Base-by-base conservation (phyloP, 1,284 basidiomycete genomes). In the Moniliella sp. region DNA sequence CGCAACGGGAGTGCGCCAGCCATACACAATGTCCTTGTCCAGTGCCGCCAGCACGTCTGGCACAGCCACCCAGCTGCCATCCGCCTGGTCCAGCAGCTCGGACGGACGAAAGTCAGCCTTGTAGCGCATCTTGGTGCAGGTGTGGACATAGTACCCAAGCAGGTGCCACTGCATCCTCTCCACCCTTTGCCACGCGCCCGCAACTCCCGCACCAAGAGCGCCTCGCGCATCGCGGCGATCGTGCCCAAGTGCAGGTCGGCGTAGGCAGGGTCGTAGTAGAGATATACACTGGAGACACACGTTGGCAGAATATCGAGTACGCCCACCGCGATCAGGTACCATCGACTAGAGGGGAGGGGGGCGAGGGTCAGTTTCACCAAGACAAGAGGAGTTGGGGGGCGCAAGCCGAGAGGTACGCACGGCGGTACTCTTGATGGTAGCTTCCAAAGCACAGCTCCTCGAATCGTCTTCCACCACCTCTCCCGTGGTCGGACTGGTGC, bases 211-310 rank as follows among this genome's bases (percentile, higher is more conserved):
- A 45, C 43, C 5, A 51, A 31, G 2, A 35, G 34, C n/a, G 49
- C 43, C 30, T 57, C 51, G 16, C 50, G 43, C 33, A 51, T 30
- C 11, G 46, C 53, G 16, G 42, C 41, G 5, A 49, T 35, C 27
- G 88, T 93, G 28, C 91, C 88, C 15, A 93, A 57, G 8, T 77
- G 76, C 50, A 72, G 71, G 27, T 67, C 66, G 25, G 78, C 74
- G 68, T 73, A 86, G 19, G 67, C 67, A 5, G 74, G 72, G 49
- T 83, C 73, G 64, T 91, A 94, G 64, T 88, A 76, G 58, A 94
- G 86, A 62, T 97, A 97, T 5, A 97, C 88, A 43, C 78, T 82
- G 10, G 82, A 88, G 3, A 97, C 76, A 45, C 88, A 86, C 16
- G 61, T 57, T 0, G 86, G 88, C 4, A 97, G 66, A 34, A 99